Base-by-base conservation (phyloP, 441 rosid genomes). In the Erysimum pusillum region DNA sequence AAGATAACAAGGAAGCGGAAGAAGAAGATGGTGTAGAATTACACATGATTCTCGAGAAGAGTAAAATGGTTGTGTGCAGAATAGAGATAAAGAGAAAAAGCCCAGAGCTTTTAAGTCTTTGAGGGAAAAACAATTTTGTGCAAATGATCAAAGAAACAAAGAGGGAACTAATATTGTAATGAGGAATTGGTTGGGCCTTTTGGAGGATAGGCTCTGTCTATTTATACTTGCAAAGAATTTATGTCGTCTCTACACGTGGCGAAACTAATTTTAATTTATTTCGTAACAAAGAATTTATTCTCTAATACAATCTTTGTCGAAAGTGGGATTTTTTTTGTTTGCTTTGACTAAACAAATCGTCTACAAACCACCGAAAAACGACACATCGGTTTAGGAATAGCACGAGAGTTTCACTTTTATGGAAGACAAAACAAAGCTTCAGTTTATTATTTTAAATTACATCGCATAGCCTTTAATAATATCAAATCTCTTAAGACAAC, bases 1-100 rank as follows among this genome's bases (percentile, higher is more conserved):
- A 63, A 69, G 91, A 73, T 72, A 81, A 67, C 49, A 73, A 81
- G 73, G 87, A 80, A 69, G 89, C 75, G 14, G 86, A 75, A 13
- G 90, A 83, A 53, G 89, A 79, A 72, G 97, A 83, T 57, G 94
- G 83, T 53, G 80, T 85, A 69, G 87, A 79, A 76, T 84, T 87
- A 71, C 89, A 88, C 96, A 92, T 91, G 64, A 31, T 74, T 70
- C 41, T 41, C 5, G 35, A 57, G 32, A 35, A 53, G n/a, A 17
- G 15, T 46, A 31, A 76, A 62, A n/a, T 54, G 7, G 34, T 22
- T 63, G 54, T 45, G 28, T 57, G 44, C 7, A 9, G 39, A 14
- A 49, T 7, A 31, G 52, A 58, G 73, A 48, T 34, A 38, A 63
- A 51, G 63, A 22, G 52, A 67, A 36, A 67, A 31, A 42, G 42